Evolutionary conservation across 2,329 filamentous ascomycete genomes (phyloP), one percentile per base, ranked within the genome.

Genomic region (Botrytis cinerea): DNA sequence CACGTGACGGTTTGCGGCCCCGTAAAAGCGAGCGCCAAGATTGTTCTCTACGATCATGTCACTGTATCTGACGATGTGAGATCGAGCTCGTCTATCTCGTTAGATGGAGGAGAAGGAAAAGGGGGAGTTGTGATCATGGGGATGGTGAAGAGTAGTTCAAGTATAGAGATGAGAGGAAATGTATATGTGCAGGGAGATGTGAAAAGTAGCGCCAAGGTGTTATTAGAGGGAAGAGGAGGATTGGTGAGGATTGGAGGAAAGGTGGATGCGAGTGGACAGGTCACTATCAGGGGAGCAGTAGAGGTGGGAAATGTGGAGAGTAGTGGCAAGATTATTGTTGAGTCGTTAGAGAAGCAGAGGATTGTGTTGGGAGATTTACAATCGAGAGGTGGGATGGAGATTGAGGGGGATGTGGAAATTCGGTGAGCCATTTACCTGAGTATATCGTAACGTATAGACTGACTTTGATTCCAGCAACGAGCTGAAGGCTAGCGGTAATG

Each of bases 41-140:
- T 79, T 25, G 72, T 54, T 4, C 70, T 79, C 5, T 70, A 64
- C 12, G 74, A 77, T 18, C 25, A 73, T n/a, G 64, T 79, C 14
- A 66, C 40, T 2, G 76, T 79, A 2, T 70, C 73, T 45, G 78
- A 75, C 0, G 77, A 78, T 43, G 61, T 79, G 1, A 67, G 74
- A 16, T 60, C 73, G 14, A 73, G 71, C 8, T 35, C 73, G 0
- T 60, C 62, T 1, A 54, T 78, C 2, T 51, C 62, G 9, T 38
- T 79, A 2, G 66, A 73, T 62, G 75, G 74, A 6, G 69, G 73
- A 20, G 67, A 76, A 1, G 61, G 63, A 6, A 74, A 78, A 8
- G 62, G 51, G 16, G 77, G 75, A 3, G 71, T 72, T 4, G 22
- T 35, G 18, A 32, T 73, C 20, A 6, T 45, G 35, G 71, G 54